Conservation (phyloP, 495 filamentous ascomycete species). For the Echria macrotheca region DNA sequence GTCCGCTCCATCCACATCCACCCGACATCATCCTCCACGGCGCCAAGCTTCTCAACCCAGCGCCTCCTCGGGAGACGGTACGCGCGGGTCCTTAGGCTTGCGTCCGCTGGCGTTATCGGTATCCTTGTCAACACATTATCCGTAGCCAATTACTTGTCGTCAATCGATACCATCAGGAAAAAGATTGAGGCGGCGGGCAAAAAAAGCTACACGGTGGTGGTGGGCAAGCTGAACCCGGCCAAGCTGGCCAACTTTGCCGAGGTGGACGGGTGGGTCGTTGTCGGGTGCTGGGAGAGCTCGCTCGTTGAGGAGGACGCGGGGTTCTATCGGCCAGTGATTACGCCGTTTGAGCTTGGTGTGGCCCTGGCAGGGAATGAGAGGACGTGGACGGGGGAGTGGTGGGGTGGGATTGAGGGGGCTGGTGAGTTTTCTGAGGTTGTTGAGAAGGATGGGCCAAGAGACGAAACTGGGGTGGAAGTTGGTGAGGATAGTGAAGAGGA, state of each 20-base stretch:
- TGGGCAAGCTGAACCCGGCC: conserved; percentile 91
- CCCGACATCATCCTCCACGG: conserved; percentile 45
- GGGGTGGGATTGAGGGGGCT: conserved; percentile 63
- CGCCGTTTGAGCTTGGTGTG: conserved; percentile 82
- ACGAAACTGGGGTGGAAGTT: not conserved
- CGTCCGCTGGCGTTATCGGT: conserved; percentile 77
- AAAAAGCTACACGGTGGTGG: conserved; percentile 93
- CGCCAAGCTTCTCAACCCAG: conserved; percentile 36
- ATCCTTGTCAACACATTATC: conserved; percentile 93
- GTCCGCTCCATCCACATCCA: conserved; percentile 74
- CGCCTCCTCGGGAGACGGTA: conserved; percentile 76
- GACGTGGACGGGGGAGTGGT: conserved; percentile 73
- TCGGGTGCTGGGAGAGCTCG: conserved; percentile 96
- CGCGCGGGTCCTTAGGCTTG: conserved; percentile 73
- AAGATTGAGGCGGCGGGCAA: conserved; percentile 73
- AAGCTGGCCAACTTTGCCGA: conserved; percentile 96
- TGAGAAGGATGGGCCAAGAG: conserved; percentile 6
- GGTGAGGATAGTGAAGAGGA: conserved; percentile 34
- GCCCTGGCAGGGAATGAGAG: conserved; percentile 66
- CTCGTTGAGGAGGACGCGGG: conserved; percentile 73
- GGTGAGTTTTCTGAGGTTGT: not conserved
- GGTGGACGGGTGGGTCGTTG: conserved; percentile 91
- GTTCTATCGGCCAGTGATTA: conserved; percentile 81
- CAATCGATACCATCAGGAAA: conserved; percentile 63
- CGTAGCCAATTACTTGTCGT: conserved; percentile 81